Conservation (phyloP, 1,139 yeast species). For the Magnusiomyces ingens region DNA sequence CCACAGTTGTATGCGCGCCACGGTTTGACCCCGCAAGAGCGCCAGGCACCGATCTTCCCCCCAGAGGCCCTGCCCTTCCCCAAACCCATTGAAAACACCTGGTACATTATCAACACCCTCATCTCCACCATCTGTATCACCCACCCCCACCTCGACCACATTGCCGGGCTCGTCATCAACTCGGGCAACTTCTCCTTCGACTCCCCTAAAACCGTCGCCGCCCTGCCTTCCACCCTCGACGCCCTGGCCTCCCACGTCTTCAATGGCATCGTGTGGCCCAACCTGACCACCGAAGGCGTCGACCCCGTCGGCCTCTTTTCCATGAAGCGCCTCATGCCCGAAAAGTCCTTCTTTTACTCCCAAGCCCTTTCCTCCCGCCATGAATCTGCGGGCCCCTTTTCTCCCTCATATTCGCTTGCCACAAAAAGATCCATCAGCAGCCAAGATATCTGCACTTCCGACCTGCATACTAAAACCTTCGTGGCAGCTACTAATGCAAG, state of each 20-base stretch:
- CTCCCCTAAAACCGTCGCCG: constrained; percentile 44
- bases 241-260: constrained; percentile 53
- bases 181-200: constrained; percentile 49
- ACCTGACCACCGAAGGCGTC: constrained; percentile 41
- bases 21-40: not conserved
- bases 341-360: not conserved
- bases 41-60: constrained; percentile 12
- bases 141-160: constrained; percentile 83
- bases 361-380: not conserved
- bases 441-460: too few species aligned
- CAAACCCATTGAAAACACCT: constrained; percentile 30
- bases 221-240: constrained; percentile 46
- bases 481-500: not conserved
- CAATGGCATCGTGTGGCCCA: constrained; percentile 79
- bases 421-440: not conserved
- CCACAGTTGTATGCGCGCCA: constrained; percentile 7
- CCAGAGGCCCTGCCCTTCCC: constrained; percentile 22
- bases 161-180: constrained; percentile 61
- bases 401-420: not conserved
- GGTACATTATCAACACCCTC: constrained; percentile 29
- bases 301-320: constrained; percentile 26
- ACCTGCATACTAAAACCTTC: not conserved
- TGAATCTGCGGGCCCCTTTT: not conserved
- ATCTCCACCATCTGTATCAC: constrained; percentile 52
- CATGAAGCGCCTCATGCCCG: constrained; percentile 19